These are phyloP conservation scores for Scutellaria galericulata DNA, from an alignment of 257 asterid species.

Conservation along the genomic window DNA sequence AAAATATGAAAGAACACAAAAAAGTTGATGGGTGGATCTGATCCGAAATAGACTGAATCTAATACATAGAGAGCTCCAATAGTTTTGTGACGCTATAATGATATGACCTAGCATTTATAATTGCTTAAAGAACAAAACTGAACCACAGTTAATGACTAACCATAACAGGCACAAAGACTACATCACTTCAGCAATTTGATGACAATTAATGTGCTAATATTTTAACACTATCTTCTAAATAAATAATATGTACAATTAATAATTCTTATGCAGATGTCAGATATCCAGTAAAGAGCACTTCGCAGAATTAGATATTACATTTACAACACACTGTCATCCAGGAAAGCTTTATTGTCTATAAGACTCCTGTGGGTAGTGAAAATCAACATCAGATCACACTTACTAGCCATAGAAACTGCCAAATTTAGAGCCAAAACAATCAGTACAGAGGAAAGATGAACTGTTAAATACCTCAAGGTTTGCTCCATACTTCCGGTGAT, in stretches of 20 bases:
- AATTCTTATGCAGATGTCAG: not conserved
- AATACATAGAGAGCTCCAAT: no score
- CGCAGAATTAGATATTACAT: not conserved
- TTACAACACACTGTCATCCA: not conserved
- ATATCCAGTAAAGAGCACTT: not conserved
- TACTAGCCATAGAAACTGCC: slow-evolving; percentile 6
- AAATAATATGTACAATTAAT: no score
- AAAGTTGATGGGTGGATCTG: no score
- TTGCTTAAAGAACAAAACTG: not conserved
- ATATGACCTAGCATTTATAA: not conserved
- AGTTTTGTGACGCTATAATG: not conserved
- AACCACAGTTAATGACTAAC: not conserved
- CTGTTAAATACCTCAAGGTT: slow-evolving; percentile 76
- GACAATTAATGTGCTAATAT: no score
- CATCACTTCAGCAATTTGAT: no score
- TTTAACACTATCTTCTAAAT: no score
- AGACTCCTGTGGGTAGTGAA: not conserved
- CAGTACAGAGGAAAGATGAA: not conserved
- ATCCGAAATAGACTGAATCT: no score
- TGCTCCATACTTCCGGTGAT: slow-evolving; percentile 88
- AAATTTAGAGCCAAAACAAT: slow-evolving; percentile 4
- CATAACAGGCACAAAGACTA: not conserved
- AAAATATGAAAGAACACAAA: no score
- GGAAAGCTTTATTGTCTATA: not conserved
- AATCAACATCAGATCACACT: slow-evolving; percentile 14